phyloP scores from a whole-genome alignment of 2,329 filamentous ascomycete genomes.

The Epichloe typhina region DNA sequence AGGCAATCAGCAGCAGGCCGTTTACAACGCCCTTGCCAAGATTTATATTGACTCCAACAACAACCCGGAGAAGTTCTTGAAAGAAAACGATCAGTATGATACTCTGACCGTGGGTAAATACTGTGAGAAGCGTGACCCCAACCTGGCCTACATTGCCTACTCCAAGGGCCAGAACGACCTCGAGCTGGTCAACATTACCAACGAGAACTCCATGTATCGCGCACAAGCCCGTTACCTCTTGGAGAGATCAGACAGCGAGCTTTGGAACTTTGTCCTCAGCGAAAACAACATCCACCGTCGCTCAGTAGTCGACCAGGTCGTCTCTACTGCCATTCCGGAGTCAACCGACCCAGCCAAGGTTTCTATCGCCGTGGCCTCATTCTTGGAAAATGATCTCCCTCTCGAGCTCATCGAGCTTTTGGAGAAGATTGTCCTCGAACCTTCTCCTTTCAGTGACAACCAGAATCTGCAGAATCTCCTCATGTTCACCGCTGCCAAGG shows the following conservation, averaged over 20 bases:
- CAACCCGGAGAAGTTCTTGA: constrained; percentile 92
- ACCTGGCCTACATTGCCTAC: constrained; percentile 89
- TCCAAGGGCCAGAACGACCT: constrained; percentile 94
- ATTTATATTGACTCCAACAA: constrained; percentile 99
- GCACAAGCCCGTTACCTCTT: constrained; percentile 93
- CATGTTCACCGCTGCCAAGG: constrained; percentile 92
- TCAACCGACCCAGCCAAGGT: constrained; percentile 90
- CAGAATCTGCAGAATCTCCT: constrained; percentile 90
- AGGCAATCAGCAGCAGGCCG: constrained; percentile 90
- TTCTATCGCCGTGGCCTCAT: constrained; percentile 82
- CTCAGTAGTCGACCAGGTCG: constrained; percentile 91
- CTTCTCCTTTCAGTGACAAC: constrained; percentile 97
- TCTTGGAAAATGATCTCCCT: constrained; percentile 82
- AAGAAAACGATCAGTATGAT: constrained; percentile 95
- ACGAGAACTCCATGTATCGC: constrained; percentile 99
- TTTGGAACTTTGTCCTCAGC: constrained; percentile 91
- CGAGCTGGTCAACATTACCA: constrained; percentile 94
- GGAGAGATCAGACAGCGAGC: constrained; percentile 75
- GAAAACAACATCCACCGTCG: constrained; percentile 92
- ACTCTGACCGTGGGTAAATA: constrained; percentile 89
- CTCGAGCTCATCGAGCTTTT: constrained; percentile 91
- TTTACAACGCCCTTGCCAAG: constrained; percentile 95
- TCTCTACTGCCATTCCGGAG: constrained; percentile 86
- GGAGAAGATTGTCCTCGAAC: constrained; percentile 99
- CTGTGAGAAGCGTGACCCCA: constrained; percentile 96